These are phyloP conservation scores for Jackrogersella multiformis DNA, from an alignment of 495 filamentous ascomycete species.

Conservation along the genomic window DNA sequence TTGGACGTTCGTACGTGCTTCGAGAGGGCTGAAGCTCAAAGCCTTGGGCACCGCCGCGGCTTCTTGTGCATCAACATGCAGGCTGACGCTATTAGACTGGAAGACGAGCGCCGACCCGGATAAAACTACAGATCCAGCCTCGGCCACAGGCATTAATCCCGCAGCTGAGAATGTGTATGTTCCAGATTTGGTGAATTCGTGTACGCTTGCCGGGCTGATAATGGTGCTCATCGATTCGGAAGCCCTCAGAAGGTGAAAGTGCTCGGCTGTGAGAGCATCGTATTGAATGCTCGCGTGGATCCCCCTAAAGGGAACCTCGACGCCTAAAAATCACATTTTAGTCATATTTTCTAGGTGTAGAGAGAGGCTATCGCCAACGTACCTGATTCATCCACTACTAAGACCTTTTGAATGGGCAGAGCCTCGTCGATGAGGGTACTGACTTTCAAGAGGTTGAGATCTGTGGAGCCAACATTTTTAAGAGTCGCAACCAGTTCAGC, in stretches of 20 bases:
- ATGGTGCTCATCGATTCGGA: slow-evolving; percentile 22
- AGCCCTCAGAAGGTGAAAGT: slow-evolving; percentile 21
- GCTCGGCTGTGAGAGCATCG: slow-evolving; percentile 25
- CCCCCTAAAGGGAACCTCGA: slow-evolving; percentile 23
- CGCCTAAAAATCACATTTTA: slow-evolving; percentile 6
- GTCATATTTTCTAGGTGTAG: neutral
- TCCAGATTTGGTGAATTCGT: slow-evolving; percentile 28
- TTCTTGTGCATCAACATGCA: slow-evolving; percentile 10
- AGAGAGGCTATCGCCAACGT: neutral
- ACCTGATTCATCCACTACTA: slow-evolving; percentile 24
- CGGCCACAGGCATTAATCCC: slow-evolving; percentile 23
- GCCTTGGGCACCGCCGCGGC: slow-evolving; percentile 11
- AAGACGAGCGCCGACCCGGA: slow-evolving; percentile 19
- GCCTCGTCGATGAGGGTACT: slow-evolving; percentile 33
- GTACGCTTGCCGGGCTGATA: slow-evolving; percentile 25
- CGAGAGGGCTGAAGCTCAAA: slow-evolving; percentile 1
- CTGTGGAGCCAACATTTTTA: slow-evolving; percentile 19
- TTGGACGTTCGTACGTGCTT: slow-evolving; percentile 21
- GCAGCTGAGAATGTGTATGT: slow-evolving; percentile 24
- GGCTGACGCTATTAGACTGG: slow-evolving; percentile 22
- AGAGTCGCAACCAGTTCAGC: slow-evolving; percentile 30
- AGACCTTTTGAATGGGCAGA: slow-evolving; percentile 27
- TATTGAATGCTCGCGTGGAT: slow-evolving; percentile 28
- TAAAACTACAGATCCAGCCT: slow-evolving; percentile 15
- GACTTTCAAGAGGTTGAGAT: slow-evolving; percentile 29